Conservation (phyloP, 371 early-diverging fungal genomes). For the Choanephora cucurbitarum region DNA sequence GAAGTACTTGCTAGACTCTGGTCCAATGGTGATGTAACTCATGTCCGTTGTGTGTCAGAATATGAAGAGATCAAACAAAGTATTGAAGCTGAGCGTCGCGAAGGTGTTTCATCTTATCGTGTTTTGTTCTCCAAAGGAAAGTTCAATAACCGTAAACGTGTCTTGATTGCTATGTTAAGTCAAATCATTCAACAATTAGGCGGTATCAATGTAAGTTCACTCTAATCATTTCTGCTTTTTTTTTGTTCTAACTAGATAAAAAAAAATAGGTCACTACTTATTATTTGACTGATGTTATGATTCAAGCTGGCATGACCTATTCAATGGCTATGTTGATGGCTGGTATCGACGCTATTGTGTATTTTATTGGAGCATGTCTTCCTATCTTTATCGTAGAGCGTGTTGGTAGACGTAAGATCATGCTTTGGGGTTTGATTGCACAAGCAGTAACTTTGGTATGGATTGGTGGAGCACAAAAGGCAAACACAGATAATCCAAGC, state of each 20-base stretch:
- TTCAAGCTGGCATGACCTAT: constrained; percentile 34
- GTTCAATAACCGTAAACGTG: constrained; percentile 46
- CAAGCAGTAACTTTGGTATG: constrained; percentile 25
- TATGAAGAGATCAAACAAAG: constrained; percentile 43
- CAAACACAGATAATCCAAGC: constrained; percentile 17
- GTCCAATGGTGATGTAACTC: constrained; percentile 31
- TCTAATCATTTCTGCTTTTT: too few species aligned
- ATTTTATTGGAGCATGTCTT: constrained; percentile 39
- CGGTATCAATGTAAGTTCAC: constrained; percentile 40
- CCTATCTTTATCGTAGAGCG: constrained; percentile 33
- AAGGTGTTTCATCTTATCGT: constrained; percentile 41
- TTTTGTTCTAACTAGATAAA: constrained; percentile 25
- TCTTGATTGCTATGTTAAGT: constrained; percentile 42
- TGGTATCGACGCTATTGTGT: constrained; percentile 41
- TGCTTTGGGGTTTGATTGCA: constrained; percentile 23
- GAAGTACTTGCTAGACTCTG: constrained; percentile 44
- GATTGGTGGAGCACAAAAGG: constrained; percentile 33
- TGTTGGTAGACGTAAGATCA: constrained; percentile 28
- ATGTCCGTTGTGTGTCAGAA: constrained; percentile 38
- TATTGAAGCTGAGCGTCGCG: constrained; percentile 41
- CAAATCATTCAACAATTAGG: constrained; percentile 50
- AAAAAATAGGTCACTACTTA: constrained; percentile 48
- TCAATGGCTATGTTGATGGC: constrained; percentile 38
- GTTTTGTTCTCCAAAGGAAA: constrained; percentile 44
- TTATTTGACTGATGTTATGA: constrained; percentile 37